A percentile compares a stretch with the other conserved stretches of the same genome.
Conservation (phyloP, 176 grass and related monocot species). For the Secale cereale region DNA sequence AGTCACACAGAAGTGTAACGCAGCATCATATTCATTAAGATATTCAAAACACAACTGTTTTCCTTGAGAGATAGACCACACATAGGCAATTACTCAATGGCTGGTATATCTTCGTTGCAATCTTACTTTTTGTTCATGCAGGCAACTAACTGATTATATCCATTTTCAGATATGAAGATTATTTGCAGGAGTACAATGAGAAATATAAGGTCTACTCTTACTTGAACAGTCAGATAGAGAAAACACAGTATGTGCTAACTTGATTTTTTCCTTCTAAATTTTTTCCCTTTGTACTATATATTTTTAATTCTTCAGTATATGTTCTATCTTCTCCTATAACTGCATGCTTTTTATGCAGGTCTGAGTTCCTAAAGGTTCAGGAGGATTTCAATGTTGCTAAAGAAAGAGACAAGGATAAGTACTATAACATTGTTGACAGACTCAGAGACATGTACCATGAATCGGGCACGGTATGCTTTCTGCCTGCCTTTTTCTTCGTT, state of each 20-base stretch:
- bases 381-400: slow-evolving; percentile 65
- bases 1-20: background rate
- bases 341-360: slow-evolving; percentile 34
- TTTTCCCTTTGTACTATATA: background rate
- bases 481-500: slow-evolving; percentile 4
- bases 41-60: background rate
- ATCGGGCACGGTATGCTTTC: slow-evolving; percentile 56
- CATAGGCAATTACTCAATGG: background rate
- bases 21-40: background rate
- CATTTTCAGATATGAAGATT: slow-evolving; percentile 74
- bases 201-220: slow-evolving; percentile 69
- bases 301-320: slow-evolving; percentile 5
- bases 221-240: slow-evolving; percentile 70
- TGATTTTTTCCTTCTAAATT: background rate
- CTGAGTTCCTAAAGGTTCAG: slow-evolving; percentile 57
- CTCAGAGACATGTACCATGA: slow-evolving; percentile 72
- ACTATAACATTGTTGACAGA: slow-evolving; percentile 59
- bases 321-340: slow-evolving; percentile 7
- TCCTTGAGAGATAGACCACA: background rate
- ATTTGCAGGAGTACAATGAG: slow-evolving; percentile 83
- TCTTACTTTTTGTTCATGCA: background rate
- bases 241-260: slow-evolving; percentile 58
- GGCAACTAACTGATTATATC: slow-evolving; percentile 27
- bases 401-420: slow-evolving; percentile 54
- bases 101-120: background rate